Evolutionary conservation across 1,139 yeast species (phyloP).

Genomic region (Blastobotrys arbuscula): DNA sequence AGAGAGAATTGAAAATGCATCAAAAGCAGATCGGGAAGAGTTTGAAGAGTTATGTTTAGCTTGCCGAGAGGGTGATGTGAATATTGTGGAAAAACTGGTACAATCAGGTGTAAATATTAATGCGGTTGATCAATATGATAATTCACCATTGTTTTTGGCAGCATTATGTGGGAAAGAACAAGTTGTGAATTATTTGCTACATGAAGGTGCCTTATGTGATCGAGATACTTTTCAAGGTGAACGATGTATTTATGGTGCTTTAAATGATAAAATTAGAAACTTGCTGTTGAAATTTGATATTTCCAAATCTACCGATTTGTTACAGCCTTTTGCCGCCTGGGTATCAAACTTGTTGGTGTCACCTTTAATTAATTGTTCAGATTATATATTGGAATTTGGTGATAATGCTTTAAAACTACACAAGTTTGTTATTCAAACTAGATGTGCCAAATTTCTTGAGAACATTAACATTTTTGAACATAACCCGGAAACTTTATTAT

Average conservation of each 20-base stretch:
- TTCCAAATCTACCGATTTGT: conserved; percentile 59
- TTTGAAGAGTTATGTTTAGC: conserved; percentile 53
- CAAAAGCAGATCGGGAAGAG: conserved; percentile 13
- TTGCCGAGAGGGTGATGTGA: conserved; percentile 64
- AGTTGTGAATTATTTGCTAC: conserved; percentile 53
- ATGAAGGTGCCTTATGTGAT: conserved; percentile 70
- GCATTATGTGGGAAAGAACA: conserved; percentile 68
- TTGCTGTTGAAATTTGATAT: conserved; percentile 57
- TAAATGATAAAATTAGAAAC: conserved; percentile 59
- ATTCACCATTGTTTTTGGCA: conserved; percentile 67
- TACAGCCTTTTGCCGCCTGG: conserved; percentile 74
- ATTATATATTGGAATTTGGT: conserved; percentile 13
- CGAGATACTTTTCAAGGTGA: conserved; percentile 78
- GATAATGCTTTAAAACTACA: conserved; percentile 27
- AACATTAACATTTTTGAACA: conserved; percentile 25
- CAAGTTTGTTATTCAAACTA: conserved; percentile 37
- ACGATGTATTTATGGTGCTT: conserved; percentile 71
- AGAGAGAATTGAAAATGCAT: conserved; percentile 19
- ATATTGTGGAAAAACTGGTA: conserved; percentile 53
- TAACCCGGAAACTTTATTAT: conserved; percentile 33
- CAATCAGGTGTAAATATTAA: conserved; percentile 41
- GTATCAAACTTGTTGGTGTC: conserved; percentile 46
- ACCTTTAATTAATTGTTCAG: conserved; percentile 23
- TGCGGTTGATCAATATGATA: conserved; percentile 65
- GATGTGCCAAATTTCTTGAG: conserved; percentile 31